These are phyloP conservation scores for Cladosporium halotolerans DNA, from an alignment of 2,329 filamentous ascomycete species.

Conservation along the genomic window DNA sequence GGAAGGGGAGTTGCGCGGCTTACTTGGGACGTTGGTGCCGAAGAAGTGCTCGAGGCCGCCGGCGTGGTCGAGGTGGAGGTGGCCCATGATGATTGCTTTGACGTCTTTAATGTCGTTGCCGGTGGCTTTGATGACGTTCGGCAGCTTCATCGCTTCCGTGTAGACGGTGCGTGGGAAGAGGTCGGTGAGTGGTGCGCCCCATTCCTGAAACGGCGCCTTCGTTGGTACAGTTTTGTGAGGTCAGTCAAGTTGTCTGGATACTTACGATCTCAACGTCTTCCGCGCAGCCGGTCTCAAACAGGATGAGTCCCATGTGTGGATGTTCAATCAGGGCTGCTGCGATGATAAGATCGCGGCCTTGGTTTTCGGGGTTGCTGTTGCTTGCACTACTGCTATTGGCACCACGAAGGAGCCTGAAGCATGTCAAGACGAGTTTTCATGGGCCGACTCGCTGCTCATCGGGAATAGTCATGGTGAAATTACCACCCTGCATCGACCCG, in stretches of 20 bases:
- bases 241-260: background rate
- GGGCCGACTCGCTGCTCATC: no score
- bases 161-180: slow-evolving; percentile 15
- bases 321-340: slow-evolving; percentile 25
- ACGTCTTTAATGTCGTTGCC: slow-evolving; percentile 31
- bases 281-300: slow-evolving; percentile 31
- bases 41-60: slow-evolving; percentile 32
- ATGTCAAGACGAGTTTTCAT: no score
- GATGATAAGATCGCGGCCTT: slow-evolving; percentile 29
- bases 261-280: background rate
- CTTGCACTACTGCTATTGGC: slow-evolving; percentile 26
- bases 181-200: slow-evolving; percentile 18
- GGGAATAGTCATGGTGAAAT: no score
- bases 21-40: slow-evolving; percentile 24
- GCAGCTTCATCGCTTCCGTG: background rate
- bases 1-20: background rate
- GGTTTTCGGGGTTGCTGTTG: slow-evolving; percentile 22
- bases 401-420: slow-evolving; percentile 26
- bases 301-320: slow-evolving; percentile 31
- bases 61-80: slow-evolving; percentile 33
- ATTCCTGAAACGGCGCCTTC: slow-evolving; percentile 1
- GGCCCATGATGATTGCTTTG: slow-evolving; percentile 33
- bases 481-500: background rate
- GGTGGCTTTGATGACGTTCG: background rate
- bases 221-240: no score